Base-by-base conservation (phyloP, 345 rosid species). In the Ricinus communis region DNA sequence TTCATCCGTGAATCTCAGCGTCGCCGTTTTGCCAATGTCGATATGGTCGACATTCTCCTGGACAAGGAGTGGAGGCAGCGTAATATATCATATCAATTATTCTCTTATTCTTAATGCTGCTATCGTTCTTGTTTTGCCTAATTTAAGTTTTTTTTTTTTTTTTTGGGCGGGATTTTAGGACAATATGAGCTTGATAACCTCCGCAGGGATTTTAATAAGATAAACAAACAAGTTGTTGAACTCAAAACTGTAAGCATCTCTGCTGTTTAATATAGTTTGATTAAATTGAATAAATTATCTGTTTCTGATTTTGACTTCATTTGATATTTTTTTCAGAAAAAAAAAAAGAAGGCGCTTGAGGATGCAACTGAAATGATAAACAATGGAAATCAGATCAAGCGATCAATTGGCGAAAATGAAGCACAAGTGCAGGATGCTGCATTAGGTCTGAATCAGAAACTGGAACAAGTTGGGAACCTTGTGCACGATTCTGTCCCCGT, bases 401-500 rank as follows among this genome's bases (percentile, higher is more conserved):
- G 81, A 72, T 78, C 53, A 43, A 54, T 85, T 7, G 77, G 86
- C 0, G 82, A 79, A 21, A 94, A 86, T 79, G 95, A 88, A 22
- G 84, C n/a, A 1, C 95, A 91, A 80, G 98, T 91, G 19, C 76
- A 80, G 54, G 90, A 85, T 62, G 89, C 91, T 50, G 84, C 73
- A 78, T 74, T 67, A 7, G 81, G 79, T 14, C 68, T 91, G 74
- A 74, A 88, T 80, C 81, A 87, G 1, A 90, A 81, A 74, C 74
- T 94, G 68, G 88, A 77, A 71, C 73, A 79, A 0, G 83, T 94
- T 69, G 98, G 98, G 30, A 94, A 94, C 82, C 87, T 94, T 33
- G 85, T 94, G 50, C 98, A 90, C 71, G 96, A 94, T 79, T 87
- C 98, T 0, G 98, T 94, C 50, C 97, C 91, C 0, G 57, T 91